Percentiles rank a stretch among this genome's conserved stretches.
phyloP scores from a whole-genome alignment of 2,329 filamentous ascomycete genomes.

The Thelonectria olida region DNA sequence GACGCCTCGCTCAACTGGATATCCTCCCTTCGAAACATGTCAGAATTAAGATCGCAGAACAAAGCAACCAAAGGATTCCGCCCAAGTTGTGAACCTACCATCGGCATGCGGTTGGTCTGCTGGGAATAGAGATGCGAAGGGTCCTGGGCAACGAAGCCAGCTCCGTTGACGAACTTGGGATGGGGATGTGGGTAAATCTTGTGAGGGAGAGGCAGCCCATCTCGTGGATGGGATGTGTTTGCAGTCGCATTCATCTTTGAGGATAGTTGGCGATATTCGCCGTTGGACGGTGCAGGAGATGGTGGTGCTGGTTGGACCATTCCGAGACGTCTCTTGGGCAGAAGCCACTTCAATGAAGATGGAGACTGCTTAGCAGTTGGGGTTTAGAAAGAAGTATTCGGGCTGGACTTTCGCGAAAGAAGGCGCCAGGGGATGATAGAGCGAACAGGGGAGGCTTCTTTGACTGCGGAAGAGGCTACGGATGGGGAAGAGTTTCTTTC shows the following conservation, averaged over 20 bases:
- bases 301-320: constrained; percentile 53
- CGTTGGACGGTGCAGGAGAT: constrained; percentile 55
- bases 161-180: constrained; percentile 29
- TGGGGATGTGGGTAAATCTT: constrained; percentile 21
- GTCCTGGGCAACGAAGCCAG: constrained; percentile 29
- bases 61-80: background rate
- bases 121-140: constrained; percentile 30
- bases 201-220: constrained; percentile 17
- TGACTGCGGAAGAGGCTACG: constrained; percentile 23
- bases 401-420: constrained; percentile 9
- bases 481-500: constrained; percentile 16
- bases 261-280: constrained; percentile 27
- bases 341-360: background rate
- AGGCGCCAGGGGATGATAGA: constrained; percentile 4
- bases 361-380: background rate
- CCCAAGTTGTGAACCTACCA: constrained; percentile 25
- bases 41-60: background rate
- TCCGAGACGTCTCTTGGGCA: constrained; percentile 18
- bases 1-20: constrained; percentile 16
- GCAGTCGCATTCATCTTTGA: constrained; percentile 23
- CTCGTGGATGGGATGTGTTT: constrained; percentile 25
- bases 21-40: constrained; percentile 21
- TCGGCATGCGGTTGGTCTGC: constrained; percentile 19
- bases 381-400: background rate
- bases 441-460: constrained; percentile 6